Conservation (phyloP, 306 rosid genomes). For the Lotus japonicus region DNA sequence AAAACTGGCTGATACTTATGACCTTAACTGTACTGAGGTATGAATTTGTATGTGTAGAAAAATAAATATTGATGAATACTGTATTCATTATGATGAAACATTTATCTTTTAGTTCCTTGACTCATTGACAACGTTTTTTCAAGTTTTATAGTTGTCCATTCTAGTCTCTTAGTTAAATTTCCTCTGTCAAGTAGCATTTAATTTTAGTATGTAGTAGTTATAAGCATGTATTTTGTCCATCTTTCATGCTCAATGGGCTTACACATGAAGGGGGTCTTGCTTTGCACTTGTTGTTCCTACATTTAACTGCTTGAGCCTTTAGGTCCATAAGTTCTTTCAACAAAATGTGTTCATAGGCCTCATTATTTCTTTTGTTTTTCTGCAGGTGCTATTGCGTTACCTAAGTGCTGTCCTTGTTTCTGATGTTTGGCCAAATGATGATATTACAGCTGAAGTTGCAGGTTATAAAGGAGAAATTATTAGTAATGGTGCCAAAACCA, state of each 20-base stretch:
- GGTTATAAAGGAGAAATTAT: conserved; percentile 51
- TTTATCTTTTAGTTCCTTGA: conserved; percentile 6
- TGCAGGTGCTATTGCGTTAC: conserved; percentile 72
- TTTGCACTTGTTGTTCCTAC: background rate
- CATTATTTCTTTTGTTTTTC: conserved; percentile 23
- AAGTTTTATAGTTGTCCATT: background rate
- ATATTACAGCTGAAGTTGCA: conserved; percentile 64
- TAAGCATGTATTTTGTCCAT: conserved; percentile 7
- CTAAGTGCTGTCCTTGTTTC: conserved; percentile 73
- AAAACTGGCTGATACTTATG: conserved; percentile 66
- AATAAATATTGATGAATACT: background rate
- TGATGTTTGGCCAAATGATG: conserved; percentile 84
- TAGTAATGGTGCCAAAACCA: conserved; percentile 52
- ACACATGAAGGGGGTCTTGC: background rate
- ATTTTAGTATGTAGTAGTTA: background rate
- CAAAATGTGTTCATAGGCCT: background rate
- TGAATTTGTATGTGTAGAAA: conserved; percentile 17
- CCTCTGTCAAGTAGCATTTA: conserved; percentile 7
- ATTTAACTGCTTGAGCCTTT: background rate
- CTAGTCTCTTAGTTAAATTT: conserved; percentile 5
- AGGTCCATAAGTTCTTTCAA: conserved; percentile 11
- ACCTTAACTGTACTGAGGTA: conserved; percentile 76
- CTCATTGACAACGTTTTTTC: conserved; percentile 1
- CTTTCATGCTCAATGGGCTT: conserved; percentile 4
- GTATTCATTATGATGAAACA: background rate